Conservation (phyloP, 345 rosid genomes). For the Theobroma cacao region DNA sequence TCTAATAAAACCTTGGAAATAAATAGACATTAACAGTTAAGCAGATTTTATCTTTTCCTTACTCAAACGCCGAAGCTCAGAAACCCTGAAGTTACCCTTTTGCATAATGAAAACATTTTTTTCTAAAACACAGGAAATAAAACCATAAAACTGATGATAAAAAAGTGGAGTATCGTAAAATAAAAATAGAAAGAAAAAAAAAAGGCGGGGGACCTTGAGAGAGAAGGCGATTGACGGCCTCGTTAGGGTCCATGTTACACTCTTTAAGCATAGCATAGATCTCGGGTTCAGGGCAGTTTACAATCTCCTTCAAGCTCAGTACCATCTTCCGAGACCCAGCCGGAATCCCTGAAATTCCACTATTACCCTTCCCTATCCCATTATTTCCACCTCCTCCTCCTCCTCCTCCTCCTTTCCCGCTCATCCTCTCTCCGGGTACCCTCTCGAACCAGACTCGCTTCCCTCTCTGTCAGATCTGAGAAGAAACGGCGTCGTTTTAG, state of each 20-base stretch:
- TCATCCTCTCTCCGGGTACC: slow-evolving; percentile 33
- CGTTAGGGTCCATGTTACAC: slow-evolving; percentile 99
- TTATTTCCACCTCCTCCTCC: slow-evolving; percentile 51
- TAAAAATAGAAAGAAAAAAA: not conserved
- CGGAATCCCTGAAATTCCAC: slow-evolving; percentile 69
- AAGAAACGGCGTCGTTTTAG: not conserved
- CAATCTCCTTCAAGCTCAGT: slow-evolving; percentile 92
- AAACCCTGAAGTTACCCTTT: not conserved
- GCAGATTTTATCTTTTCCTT: not conserved
- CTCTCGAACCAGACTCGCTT: not conserved
- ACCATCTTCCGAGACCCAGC: slow-evolving; percentile 78
- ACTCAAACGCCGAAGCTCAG: not conserved
- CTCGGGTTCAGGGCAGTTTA: slow-evolving; percentile 89
- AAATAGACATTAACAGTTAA: not conserved
- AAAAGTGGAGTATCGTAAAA: not conserved
- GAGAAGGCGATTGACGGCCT: slow-evolving; percentile 92
- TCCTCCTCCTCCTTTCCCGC: slow-evolving; percentile 59
- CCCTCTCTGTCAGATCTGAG: slow-evolving; percentile 10
- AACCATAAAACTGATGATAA: not conserved
- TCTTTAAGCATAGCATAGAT: slow-evolving; percentile 96
- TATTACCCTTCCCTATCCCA: slow-evolving; percentile 44
- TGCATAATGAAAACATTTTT: not conserved
- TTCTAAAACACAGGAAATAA: slow-evolving; percentile 1
- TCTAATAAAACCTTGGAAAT: no score
- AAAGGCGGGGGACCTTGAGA: slow-evolving; percentile 57